Conservation (phyloP, 1,139 yeast species). For the Taphrina sp. region DNA sequence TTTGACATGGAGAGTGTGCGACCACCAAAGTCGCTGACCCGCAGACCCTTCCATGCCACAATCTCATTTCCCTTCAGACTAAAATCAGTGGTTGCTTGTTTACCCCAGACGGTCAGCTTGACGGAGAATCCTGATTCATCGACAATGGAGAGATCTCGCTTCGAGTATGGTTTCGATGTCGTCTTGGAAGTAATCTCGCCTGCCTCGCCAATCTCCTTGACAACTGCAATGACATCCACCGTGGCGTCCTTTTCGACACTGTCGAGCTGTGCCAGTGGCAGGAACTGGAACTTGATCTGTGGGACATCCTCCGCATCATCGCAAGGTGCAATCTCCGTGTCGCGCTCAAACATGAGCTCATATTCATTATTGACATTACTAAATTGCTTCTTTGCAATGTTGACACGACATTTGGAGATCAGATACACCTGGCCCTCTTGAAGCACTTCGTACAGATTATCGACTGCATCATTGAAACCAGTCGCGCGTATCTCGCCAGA, state of each 20-base stretch:
- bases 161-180: constrained; percentile 83
- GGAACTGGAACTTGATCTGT: constrained; percentile 71
- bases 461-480: constrained; percentile 86
- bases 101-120: constrained; percentile 86
- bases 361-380: constrained; percentile 83
- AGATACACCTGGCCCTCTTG: constrained; percentile 82
- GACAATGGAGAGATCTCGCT: constrained; percentile 82
- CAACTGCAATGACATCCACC: constrained; percentile 81
- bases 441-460: constrained; percentile 66
- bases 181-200: constrained; percentile 87
- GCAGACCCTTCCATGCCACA: constrained; percentile 87
- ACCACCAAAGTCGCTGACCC: constrained; percentile 86
- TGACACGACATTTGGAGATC: constrained; percentile 76
- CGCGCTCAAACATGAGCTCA: constrained; percentile 79
- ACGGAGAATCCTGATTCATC: constrained; percentile 80
- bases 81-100: constrained; percentile 70
- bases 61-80: constrained; percentile 71
- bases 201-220: constrained; percentile 70
- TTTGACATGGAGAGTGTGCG: constrained; percentile 78
- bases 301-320: constrained; percentile 66
- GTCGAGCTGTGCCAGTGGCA: constrained; percentile 64
- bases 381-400: constrained; percentile 81
- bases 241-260: constrained; percentile 67
- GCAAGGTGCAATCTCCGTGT: constrained; percentile 65
- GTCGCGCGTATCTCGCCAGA: constrained; percentile 96